Evolutionary conservation across 148 eudicot genomes (phyloP).

Genomic region (Nyssa sinensis): DNA sequence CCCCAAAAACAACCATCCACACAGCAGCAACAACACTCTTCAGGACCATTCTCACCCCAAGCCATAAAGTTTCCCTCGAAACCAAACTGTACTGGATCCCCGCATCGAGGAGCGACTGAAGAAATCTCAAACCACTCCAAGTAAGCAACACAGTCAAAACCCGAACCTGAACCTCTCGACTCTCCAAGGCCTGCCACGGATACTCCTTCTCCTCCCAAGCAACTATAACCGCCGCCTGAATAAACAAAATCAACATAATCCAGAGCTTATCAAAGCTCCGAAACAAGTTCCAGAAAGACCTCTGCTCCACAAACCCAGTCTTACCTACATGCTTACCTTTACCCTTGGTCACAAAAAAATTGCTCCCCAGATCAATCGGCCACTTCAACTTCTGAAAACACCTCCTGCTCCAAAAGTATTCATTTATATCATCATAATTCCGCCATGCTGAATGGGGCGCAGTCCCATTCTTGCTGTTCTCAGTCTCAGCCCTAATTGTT

Average conservation of each 20-base stretch:
- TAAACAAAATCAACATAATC: constrained; percentile 79
- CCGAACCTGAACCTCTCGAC: constrained; percentile 56
- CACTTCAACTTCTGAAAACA: constrained; percentile 78
- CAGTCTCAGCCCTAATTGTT: constrained; percentile 59
- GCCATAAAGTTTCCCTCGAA: constrained; percentile 73
- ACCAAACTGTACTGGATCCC: constrained; percentile 81
- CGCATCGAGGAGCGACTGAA: constrained; percentile 67
- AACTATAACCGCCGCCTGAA: constrained; percentile 76
- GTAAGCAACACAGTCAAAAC: constrained; percentile 75
- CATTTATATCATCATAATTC: constrained; percentile 90
- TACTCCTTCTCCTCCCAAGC: constrained; percentile 67
- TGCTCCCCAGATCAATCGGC: constrained; percentile 72
- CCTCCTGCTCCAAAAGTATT: constrained; percentile 93
- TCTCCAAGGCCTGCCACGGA: constrained; percentile 69
- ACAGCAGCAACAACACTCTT: constrained; percentile 56
- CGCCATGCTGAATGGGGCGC: constrained; percentile 87
- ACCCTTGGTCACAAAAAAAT: constrained; percentile 54
- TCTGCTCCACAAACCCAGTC: constrained; percentile 91
- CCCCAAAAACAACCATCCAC: constrained; percentile 65
- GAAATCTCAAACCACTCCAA: constrained; percentile 73
- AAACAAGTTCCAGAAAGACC: constrained; percentile 85
- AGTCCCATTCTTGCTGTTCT: constrained; percentile 70
- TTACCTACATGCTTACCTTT: constrained; percentile 73
- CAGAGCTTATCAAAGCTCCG: constrained; percentile 85
- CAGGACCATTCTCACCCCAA: constrained; percentile 73